Percentiles rank a stretch among this genome's conserved stretches.
These are phyloP conservation scores for Cladosporium sp. DNA, from an alignment of 2,329 filamentous ascomycete genomes.

Conservation along the genomic window DNA sequence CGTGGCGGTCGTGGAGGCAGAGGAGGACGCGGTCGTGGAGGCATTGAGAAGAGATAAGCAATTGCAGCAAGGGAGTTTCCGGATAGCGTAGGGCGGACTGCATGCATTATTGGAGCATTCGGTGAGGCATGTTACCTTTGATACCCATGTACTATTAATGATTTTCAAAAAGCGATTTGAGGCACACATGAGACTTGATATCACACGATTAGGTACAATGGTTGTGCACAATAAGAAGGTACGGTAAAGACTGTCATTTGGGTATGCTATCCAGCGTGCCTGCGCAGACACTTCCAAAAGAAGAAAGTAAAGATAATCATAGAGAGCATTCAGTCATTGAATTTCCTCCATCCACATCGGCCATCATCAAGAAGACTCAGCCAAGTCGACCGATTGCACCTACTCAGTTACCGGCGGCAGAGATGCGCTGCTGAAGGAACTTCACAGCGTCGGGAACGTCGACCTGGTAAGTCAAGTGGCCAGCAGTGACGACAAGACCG, in stretches of 20 bases:
- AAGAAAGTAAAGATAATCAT: no score
- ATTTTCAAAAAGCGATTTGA: not conserved
- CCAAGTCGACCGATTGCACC: no score
- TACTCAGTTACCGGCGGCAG: not conserved
- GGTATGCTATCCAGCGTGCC: no score
- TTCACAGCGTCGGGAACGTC: constrained; percentile 25
- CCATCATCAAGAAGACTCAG: no score
- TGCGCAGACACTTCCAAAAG: no score
- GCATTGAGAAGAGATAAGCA: constrained; percentile 9
- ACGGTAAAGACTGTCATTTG: no score
- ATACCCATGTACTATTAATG: constrained; percentile 14
- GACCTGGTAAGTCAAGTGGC: constrained; percentile 31
- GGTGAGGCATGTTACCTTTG: constrained; percentile 11
- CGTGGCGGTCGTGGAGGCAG: constrained; percentile 14
- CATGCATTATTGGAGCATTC: constrained; percentile 3
- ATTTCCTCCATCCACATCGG: no score
- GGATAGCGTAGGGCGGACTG: not conserved
- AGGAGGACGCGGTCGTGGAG: constrained; percentile 13
- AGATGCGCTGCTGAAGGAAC: constrained; percentile 24
- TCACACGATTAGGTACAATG: no score
- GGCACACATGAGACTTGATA: no score
- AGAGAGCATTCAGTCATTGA: no score
- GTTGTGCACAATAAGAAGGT: no score
- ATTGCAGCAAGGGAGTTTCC: constrained; percentile 13
- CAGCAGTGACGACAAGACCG: constrained; percentile 29